Evolutionary conservation across 306 rosid genomes (phyloP).

Genomic region (Acacia crassicarpa): DNA sequence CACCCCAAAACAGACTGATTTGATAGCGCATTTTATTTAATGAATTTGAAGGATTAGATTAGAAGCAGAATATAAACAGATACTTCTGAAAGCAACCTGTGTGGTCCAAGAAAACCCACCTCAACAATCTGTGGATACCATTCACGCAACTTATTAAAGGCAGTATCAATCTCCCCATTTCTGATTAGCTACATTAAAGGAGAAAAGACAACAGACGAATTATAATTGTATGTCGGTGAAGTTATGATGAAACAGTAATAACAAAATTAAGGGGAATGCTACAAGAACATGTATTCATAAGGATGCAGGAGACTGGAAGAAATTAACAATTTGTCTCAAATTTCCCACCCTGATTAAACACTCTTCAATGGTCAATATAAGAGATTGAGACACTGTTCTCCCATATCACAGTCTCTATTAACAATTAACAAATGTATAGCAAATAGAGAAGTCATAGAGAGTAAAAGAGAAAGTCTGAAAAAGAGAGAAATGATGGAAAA

Average conservation of each 20-base stretch:
- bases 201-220: constrained; percentile 37
- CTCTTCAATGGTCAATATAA: background rate
- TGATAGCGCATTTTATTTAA: constrained; percentile 20
- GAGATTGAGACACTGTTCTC: constrained; percentile 6
- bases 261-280: constrained; percentile 21
- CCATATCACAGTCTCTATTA: background rate
- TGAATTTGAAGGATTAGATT: constrained; percentile 7
- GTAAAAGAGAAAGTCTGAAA: background rate
- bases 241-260: constrained; percentile 10
- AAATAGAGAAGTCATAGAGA: background rate
- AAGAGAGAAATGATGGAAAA: background rate
- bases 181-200: constrained; percentile 72
- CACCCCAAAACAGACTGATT: constrained; percentile 9
- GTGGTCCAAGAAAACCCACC: constrained; percentile 54
- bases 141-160: constrained; percentile 75
- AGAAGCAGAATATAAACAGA: constrained; percentile 14
- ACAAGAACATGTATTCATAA: constrained; percentile 5
- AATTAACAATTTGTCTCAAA: background rate
- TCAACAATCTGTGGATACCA: constrained; percentile 96
- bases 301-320: constrained; percentile 8
- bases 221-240: constrained; percentile 22
- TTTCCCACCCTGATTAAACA: background rate
- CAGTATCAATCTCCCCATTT: constrained; percentile 82
- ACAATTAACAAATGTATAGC: background rate
- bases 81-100: background rate